phyloP scores from a whole-genome alignment of 2,329 filamentous ascomycete genomes.

The Botryotinia globosa region DNA sequence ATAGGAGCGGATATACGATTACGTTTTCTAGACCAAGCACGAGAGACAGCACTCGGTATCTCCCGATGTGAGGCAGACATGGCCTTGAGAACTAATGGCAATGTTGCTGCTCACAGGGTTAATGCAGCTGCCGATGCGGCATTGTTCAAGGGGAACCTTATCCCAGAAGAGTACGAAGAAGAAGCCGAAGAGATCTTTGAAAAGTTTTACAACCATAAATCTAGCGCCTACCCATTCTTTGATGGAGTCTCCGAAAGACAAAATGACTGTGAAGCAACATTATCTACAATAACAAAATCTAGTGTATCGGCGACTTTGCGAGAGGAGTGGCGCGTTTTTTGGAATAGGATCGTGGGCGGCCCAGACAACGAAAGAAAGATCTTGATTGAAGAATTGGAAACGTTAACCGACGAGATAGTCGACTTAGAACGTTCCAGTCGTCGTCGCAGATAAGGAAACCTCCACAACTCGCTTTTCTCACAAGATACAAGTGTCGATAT shows the following conservation, averaged over 20 bases:
- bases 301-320: no score
- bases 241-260: neutral
- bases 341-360: no score
- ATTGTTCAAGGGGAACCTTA: neutral
- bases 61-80: neutral
- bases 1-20: constrained; percentile 17
- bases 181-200: neutral
- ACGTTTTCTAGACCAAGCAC: constrained; percentile 16
- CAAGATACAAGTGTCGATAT: neutral
- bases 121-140: neutral
- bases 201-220: neutral
- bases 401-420: neutral
- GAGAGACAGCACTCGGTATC: neutral
- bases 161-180: neutral
- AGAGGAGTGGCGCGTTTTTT: no score
- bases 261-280: neutral
- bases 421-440: neutral
- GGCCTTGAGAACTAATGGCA: constrained; percentile 4
- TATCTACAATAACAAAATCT: no score
- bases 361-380: no score
- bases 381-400: neutral
- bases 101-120: constrained; percentile 15
- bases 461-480: accelerated
- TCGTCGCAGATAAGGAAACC: neutral
- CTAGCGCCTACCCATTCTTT: no score